Percentiles rank a stretch among this genome's conserved stretches.
These are phyloP conservation scores for Rhodamnia argentea DNA, from an alignment of 345 rosid species.

Conservation along the genomic window DNA sequence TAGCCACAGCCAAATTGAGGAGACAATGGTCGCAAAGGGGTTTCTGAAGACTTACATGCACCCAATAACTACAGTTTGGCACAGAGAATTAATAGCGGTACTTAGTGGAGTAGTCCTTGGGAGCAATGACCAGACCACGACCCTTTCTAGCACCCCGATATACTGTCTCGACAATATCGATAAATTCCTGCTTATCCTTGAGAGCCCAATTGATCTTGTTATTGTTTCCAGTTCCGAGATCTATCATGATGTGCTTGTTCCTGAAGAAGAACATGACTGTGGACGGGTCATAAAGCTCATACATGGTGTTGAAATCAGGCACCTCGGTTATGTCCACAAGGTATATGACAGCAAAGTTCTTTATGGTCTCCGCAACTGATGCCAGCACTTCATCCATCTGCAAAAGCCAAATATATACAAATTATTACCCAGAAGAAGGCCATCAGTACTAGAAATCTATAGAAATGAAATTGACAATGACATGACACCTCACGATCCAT, in stretches of 20 bases:
- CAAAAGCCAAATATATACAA: neutral
- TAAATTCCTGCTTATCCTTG: conserved; percentile 96
- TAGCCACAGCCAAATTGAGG: neutral
- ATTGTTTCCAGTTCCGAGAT: conserved; percentile 95
- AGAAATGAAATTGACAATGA: neutral
- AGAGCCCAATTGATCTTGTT: conserved; percentile 98
- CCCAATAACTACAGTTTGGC: neutral
- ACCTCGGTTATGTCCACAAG: conserved; percentile 89
- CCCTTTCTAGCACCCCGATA: conserved; percentile 91
- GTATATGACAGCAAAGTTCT: conserved; percentile 94
- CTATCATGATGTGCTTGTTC: conserved; percentile 98
- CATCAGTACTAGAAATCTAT: neutral
- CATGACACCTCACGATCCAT: neutral
- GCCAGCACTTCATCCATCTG: conserved; percentile 96
- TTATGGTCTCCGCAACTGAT: conserved; percentile 85
- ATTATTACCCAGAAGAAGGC: neutral
- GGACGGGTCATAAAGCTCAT: conserved; percentile 87
- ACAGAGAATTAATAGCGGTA: conserved; percentile 54
- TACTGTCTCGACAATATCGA: conserved; percentile 78
- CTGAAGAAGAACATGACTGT: conserved; percentile 96
- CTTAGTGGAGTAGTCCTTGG: conserved; percentile 93
- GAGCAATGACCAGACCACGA: conserved; percentile 96
- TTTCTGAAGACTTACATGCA: neutral
- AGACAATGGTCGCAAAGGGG: neutral
- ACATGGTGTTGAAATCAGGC: conserved; percentile 93